A percentile compares a stretch with the other conserved stretches of the same genome.
Conservation (phyloP, 306 rosid genomes). For the Begonia fuchsioides region DNA sequence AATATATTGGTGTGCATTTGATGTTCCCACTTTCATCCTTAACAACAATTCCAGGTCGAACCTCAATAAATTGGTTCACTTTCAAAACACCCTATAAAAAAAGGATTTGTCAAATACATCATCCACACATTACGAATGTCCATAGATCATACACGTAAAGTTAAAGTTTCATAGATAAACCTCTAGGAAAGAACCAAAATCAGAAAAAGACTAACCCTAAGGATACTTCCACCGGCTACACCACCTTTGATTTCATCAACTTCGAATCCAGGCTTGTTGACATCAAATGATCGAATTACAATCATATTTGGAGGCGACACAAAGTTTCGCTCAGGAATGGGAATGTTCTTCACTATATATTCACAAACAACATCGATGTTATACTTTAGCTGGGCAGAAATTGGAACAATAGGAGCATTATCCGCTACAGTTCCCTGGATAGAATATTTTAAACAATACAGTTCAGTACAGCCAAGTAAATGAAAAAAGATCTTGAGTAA, state of each 20-base stretch:
- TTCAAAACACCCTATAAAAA: conserved; percentile 72
- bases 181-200: background rate
- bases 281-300: conserved; percentile 91
- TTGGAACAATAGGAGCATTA: conserved; percentile 85
- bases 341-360: conserved; percentile 82
- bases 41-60: conserved; percentile 94
- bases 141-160: background rate
- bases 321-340: conserved; percentile 90
- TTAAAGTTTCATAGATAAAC: no score
- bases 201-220: conserved; percentile 48
- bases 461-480: conserved; percentile 4
- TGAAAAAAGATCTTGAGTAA: background rate
- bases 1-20: conserved; percentile 85
- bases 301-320: conserved; percentile 92
- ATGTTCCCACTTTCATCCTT: conserved; percentile 85
- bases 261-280: conserved; percentile 90
- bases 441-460: background rate
- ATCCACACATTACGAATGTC: background rate
- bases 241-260: conserved; percentile 96
- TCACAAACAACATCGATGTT: conserved; percentile 94
- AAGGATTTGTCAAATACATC: conserved; percentile 13
- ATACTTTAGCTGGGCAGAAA: conserved; percentile 92
- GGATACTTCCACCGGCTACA: conserved; percentile 97
- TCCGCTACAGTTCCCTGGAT: conserved; percentile 91
- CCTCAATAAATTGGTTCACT: conserved; percentile 89